Percentiles rank a stretch among this genome's conserved stretches.
Evolutionary conservation across 805 yeast species (phyloP).

Genomic region (Saturnispora quitensis): DNA sequence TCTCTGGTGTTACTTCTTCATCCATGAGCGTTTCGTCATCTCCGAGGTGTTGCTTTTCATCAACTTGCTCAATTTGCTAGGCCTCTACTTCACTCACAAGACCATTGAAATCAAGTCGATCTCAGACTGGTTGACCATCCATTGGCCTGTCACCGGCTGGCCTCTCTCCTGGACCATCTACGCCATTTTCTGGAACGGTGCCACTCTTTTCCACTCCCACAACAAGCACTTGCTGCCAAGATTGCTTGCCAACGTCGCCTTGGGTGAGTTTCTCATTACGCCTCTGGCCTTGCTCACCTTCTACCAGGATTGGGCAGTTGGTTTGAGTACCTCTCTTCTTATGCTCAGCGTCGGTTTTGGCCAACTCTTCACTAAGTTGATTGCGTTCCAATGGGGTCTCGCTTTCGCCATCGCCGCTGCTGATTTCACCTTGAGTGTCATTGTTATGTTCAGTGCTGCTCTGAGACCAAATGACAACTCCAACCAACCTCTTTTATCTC

Average conservation of each 20-base stretch:
- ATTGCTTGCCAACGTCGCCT: constrained; percentile 58
- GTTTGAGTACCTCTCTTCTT: constrained; percentile 48
- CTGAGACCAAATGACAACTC: background rate
- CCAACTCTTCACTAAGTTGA: constrained; percentile 56
- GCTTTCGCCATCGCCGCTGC: constrained; percentile 58
- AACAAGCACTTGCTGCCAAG: constrained; percentile 47
- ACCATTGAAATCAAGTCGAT: constrained; percentile 48
- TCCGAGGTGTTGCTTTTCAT: constrained; percentile 49
- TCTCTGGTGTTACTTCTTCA: constrained; percentile 57
- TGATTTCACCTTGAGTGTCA: constrained; percentile 41
- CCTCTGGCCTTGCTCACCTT: constrained; percentile 50
- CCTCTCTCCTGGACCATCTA: constrained; percentile 71
- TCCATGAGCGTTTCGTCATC: constrained; percentile 46
- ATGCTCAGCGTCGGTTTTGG: constrained; percentile 60
- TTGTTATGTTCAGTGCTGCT: constrained; percentile 35
- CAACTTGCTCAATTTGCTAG: constrained; percentile 52
- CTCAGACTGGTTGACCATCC: constrained; percentile 47
- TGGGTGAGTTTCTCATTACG: constrained; percentile 69
- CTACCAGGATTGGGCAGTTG: constrained; percentile 65
- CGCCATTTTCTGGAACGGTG: constrained; percentile 79
- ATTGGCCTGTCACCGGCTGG: constrained; percentile 56
- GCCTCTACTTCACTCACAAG: constrained; percentile 48
- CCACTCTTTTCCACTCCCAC: constrained; percentile 58
- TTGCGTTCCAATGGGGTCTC: constrained; percentile 83
- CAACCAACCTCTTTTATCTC: background rate